Evolutionary conservation across 2,329 filamentous ascomycete genomes (phyloP), one percentile per base, ranked within the genome.

Genomic region (Diaporthe ilicicola): DNA sequence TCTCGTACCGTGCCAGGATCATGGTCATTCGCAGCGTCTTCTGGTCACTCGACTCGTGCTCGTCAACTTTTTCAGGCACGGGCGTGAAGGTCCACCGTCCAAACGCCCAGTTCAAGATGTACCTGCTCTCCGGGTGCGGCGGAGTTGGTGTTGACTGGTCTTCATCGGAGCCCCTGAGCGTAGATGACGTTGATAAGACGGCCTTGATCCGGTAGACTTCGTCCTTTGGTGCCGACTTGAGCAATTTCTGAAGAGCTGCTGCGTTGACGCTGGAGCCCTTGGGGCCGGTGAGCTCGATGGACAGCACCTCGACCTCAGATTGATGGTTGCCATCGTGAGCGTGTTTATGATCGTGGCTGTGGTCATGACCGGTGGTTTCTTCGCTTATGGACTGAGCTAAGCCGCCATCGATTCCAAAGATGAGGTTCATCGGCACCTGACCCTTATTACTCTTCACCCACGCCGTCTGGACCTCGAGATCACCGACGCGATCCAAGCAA

Each of bases 71-170:
- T 9, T 79, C 78, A 0, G 79, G 77, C 4, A 87, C 77, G 5
- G 89, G 86, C 1, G 94, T 97, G 78, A 95, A 97, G 0, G 91
- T 97, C 95, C 96, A 99, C 37, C 96, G 88, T 0, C 94, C 94
- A 82, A 99, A 99, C 0, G 96, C 96, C 96, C 96, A 99, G 80
- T 99, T 99, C 72, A 99, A 87, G 54, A 99, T 97, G 79, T 96
- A 98, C 69, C 93, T 86, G 2, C 77, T 79, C 10, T 77, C 69
- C 7, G 74, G 66, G 32, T 76, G 72, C 1, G 79, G 65, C n/a
- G 79, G 74, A 4, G 77, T 74, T 3, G 81, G 76, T 59, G 77
- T 76, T 5, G 80, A 74, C 39, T 81, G 77, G 48, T 87, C 84
- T 29, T 85, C 83, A 69, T 89, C 87, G 0, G 89, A 90, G 76